These are phyloP conservation scores for Xylaria cubensis DNA, from an alignment of 495 filamentous ascomycete genomes.

Conservation along the genomic window DNA sequence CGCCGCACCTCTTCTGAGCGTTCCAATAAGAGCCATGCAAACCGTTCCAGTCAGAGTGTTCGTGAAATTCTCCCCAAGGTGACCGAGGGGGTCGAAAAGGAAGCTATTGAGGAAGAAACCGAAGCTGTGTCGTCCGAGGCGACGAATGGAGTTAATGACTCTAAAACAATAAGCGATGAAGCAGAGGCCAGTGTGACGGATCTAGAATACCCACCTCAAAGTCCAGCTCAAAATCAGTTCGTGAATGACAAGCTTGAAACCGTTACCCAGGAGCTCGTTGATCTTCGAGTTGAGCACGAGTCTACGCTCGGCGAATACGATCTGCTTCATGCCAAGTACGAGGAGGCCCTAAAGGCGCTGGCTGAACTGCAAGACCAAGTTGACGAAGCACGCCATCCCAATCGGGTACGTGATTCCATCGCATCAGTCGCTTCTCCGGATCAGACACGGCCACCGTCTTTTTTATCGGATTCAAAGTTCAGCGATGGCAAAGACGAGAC, in stretches of 20 bases:
- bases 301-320: slow-evolving; percentile 81
- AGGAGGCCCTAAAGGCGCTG: slow-evolving; percentile 81
- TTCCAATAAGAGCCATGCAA: slow-evolving; percentile 58
- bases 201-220: slow-evolving; percentile 53
- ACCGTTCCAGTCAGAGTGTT: slow-evolving; percentile 53
- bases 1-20: slow-evolving; percentile 55
- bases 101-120: slow-evolving; percentile 43
- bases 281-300: slow-evolving; percentile 90
- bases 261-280: slow-evolving; percentile 90
- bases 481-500: slow-evolving; percentile 76
- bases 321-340: slow-evolving; percentile 84
- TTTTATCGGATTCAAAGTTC: slow-evolving; percentile 86
- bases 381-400: slow-evolving; percentile 78
- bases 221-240: slow-evolving; percentile 81
- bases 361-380: slow-evolving; percentile 83
- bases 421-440: slow-evolving; percentile 63
- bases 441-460: slow-evolving; percentile 78
- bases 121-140: not conserved
- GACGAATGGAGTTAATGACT: slow-evolving; percentile 4
- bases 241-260: slow-evolving; percentile 93
- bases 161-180: slow-evolving; percentile 32
- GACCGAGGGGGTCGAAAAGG: slow-evolving; percentile 48
- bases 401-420: slow-evolving; percentile 58
- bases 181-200: slow-evolving; percentile 42
- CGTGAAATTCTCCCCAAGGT: slow-evolving; percentile 61